These are phyloP conservation scores for Huntiella moniliformis DNA, from an alignment of 2,329 filamentous ascomycete genomes.

Conservation along the genomic window DNA sequence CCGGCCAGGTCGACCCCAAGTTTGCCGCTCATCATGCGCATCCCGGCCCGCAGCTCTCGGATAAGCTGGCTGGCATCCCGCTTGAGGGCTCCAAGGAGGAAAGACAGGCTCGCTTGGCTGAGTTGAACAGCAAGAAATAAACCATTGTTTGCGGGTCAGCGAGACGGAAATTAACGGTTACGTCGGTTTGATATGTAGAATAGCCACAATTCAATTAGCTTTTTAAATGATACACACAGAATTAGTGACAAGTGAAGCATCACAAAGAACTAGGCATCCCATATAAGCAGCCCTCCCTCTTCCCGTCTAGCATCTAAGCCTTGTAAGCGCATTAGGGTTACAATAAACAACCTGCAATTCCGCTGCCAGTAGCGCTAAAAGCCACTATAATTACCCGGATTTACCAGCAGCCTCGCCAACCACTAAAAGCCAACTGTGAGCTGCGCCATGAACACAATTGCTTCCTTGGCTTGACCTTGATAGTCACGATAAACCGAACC, in stretches of 20 bases:
- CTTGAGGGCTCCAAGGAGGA: slow-evolving; percentile 51
- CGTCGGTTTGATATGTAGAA: neutral
- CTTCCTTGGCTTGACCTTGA: neutral
- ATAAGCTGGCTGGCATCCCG: slow-evolving; percentile 29
- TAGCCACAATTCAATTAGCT: too few relatives aligned
- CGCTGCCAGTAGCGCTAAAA: too few relatives aligned
- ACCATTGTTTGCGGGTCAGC: neutral
- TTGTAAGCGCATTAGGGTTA: too few relatives aligned
- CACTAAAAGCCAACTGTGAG: neutral
- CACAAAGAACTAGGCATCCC: too few relatives aligned
- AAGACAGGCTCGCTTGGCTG: slow-evolving; percentile 42
- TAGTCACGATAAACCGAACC: neutral
- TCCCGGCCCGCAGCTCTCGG: slow-evolving; percentile 37
- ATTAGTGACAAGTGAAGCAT: too few relatives aligned
- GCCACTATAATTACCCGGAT: too few relatives aligned
- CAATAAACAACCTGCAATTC: too few relatives aligned
- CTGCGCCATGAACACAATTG: neutral
- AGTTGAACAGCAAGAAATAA: slow-evolving; percentile 38
- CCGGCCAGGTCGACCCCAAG: slow-evolving; percentile 21
- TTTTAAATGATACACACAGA: too few relatives aligned
- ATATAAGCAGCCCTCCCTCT: too few relatives aligned
- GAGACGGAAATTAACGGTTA: neutral
- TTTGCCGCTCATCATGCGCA: slow-evolving; percentile 34
- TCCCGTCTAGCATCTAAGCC: too few relatives aligned
- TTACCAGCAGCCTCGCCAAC: too few relatives aligned